A percentile compares a stretch with the other conserved stretches of the same genome.
These are phyloP conservation scores for Rutstroemia sp. DNA, from an alignment of 2,329 filamentous ascomycete species.

Conservation along the genomic window DNA sequence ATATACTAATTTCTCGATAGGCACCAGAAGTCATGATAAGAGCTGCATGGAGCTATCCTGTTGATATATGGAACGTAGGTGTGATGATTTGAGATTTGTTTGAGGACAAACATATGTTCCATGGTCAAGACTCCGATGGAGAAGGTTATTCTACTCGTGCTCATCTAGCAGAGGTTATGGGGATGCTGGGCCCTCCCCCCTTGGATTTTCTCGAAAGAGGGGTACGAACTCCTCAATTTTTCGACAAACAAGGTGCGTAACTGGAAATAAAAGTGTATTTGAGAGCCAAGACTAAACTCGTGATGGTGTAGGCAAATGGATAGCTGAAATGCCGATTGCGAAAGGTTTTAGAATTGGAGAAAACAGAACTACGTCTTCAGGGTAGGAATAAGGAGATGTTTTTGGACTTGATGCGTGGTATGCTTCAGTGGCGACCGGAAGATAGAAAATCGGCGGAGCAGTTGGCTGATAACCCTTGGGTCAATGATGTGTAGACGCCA, in stretches of 20 bases:
- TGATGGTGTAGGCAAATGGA: background rate
- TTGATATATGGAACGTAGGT: slow-evolving; percentile 33
- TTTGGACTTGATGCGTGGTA: slow-evolving; percentile 26
- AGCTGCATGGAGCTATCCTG: slow-evolving; percentile 30
- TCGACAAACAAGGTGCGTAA: slow-evolving; percentile 22
- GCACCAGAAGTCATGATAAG: slow-evolving; percentile 33
- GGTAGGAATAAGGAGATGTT: slow-evolving; percentile 29
- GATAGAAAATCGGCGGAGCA: slow-evolving; percentile 29
- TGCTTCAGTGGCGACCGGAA: slow-evolving; percentile 31
- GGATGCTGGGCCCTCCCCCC: slow-evolving; percentile 24
- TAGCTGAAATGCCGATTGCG: slow-evolving; percentile 1
- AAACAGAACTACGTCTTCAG: slow-evolving; percentile 17
- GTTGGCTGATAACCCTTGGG: slow-evolving; percentile 28
- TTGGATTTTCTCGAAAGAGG: slow-evolving; percentile 24
- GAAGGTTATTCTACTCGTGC: slow-evolving; percentile 16
- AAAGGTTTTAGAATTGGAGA: background rate
- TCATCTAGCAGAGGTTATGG: slow-evolving; percentile 25
- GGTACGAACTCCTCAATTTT: slow-evolving; percentile 20
- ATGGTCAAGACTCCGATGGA: slow-evolving; percentile 18
- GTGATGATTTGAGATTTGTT: slow-evolving; percentile 29
- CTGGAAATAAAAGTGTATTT: background rate
- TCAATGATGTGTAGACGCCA: slow-evolving; percentile 4
- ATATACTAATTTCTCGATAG: slow-evolving; percentile 15
- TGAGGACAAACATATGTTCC: slow-evolving; percentile 20
- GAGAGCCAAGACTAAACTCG: background rate